These are phyloP conservation scores for Aspergillus tamarii DNA, from an alignment of 2,329 filamentous ascomycete genomes.

Conservation along the genomic window DNA sequence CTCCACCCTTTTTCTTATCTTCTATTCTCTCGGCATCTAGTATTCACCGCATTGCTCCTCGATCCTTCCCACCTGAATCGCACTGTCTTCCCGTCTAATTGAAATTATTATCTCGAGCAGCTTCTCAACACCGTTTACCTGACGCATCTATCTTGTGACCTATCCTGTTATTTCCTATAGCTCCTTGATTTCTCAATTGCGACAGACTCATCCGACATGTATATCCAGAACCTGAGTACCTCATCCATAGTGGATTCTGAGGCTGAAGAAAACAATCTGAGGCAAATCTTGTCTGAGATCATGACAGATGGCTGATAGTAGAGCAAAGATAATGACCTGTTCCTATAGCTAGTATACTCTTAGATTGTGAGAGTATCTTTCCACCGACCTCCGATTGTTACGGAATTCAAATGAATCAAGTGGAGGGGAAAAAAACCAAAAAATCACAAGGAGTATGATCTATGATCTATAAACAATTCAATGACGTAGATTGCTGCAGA, in stretches of 20 bases:
- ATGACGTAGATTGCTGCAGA: constrained; percentile 2
- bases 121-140: constrained; percentile 11
- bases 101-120: constrained; percentile 17
- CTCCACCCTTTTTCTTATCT: constrained; percentile 12
- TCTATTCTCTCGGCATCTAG: constrained; percentile 7
- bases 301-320: constrained; percentile 18
- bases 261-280: constrained; percentile 15
- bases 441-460: background rate
- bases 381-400: background rate
- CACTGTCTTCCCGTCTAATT: constrained; percentile 18
- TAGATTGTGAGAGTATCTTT: background rate
- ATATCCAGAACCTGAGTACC: constrained; percentile 13
- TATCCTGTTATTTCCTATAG: constrained; percentile 15
- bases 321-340: constrained; percentile 21
- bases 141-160: constrained; percentile 19
- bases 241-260: constrained; percentile 1
- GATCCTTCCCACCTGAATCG: constrained; percentile 13
- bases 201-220: constrained; percentile 18
- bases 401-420: background rate
- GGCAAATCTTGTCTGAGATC: constrained; percentile 17
- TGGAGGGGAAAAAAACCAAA: background rate
- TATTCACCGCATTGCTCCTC: constrained; percentile 2
- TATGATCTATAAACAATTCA: background rate
- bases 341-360: background rate
- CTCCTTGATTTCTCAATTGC: constrained; percentile 17